Percentiles rank a stretch among this genome's conserved stretches.
phyloP scores from a whole-genome alignment of 108 stramenopile species.

The Cyclostephanos tholiformis region DNA sequence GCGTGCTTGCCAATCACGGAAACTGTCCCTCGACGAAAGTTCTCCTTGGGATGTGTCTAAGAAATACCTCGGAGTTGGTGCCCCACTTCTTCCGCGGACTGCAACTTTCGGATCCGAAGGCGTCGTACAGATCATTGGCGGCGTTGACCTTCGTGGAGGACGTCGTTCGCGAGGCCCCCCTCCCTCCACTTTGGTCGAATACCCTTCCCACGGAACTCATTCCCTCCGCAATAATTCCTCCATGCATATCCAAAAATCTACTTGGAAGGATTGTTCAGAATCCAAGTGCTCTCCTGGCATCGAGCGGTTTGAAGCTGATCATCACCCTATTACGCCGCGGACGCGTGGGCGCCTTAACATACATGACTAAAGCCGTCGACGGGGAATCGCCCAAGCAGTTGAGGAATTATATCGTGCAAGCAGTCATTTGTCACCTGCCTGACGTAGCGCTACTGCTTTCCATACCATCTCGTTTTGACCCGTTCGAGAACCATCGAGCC shows the following conservation, averaged over 20 bases:
- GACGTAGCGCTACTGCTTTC: slow-evolving; percentile 62
- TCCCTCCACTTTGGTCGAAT: slow-evolving; percentile 6
- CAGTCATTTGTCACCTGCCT: slow-evolving; percentile 50
- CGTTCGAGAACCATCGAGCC: slow-evolving; percentile 18
- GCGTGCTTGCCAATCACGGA: slow-evolving; percentile 42
- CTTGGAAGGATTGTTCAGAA: slow-evolving; percentile 67
- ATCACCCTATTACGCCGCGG: slow-evolving; percentile 55
- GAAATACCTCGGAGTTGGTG: slow-evolving; percentile 54
- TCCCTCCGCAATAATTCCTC: slow-evolving; percentile 49
- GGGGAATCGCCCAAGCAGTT: slow-evolving; percentile 7
- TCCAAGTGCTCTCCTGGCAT: slow-evolving; percentile 50
- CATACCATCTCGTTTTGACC: slow-evolving; percentile 57
- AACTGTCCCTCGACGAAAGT: slow-evolving; percentile 35
- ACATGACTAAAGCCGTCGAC: background rate
- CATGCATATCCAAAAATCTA: slow-evolving; percentile 48
- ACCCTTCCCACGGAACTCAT: slow-evolving; percentile 16
- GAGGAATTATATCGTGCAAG: slow-evolving; percentile 19
- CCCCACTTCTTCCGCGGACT: slow-evolving; percentile 55
- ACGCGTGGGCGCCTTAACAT: slow-evolving; percentile 11
- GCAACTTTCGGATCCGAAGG: slow-evolving; percentile 62
- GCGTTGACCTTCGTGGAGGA: slow-evolving; percentile 52
- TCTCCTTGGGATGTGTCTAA: slow-evolving; percentile 53
- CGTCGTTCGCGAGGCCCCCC: slow-evolving; percentile 57
- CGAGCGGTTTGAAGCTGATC: slow-evolving; percentile 56
- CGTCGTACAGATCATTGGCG: slow-evolving; percentile 55